Conservation (phyloP, 2,329 filamentous ascomycete species). For the Canariomyces notabilis region DNA sequence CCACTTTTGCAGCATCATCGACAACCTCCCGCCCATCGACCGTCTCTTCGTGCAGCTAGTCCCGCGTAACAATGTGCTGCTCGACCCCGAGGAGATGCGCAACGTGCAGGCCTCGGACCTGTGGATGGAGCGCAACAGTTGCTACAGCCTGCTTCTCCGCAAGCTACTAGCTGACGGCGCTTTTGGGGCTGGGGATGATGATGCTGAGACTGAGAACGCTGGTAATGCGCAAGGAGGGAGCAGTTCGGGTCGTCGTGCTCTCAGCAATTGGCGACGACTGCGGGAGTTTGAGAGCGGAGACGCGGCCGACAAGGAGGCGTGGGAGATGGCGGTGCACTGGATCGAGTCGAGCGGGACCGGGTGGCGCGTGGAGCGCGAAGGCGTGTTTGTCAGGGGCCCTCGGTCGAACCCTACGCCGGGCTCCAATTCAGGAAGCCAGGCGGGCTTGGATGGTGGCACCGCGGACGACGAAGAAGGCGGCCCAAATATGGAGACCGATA, state of each 20-base stretch:
- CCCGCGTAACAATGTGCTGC: conserved; percentile 32
- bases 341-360: conserved; percentile 33
- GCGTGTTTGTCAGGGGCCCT: conserved; percentile 37
- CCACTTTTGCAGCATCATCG: conserved; percentile 50
- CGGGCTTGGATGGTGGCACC: conserved; percentile 2
- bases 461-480: neutral
- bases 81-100: conserved; percentile 34
- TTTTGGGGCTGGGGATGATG: conserved; percentile 1
- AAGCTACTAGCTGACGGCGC: conserved; percentile 32
- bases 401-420: neutral
- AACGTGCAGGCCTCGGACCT: conserved; percentile 39
- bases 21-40: conserved; percentile 45
- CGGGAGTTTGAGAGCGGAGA: conserved; percentile 48
- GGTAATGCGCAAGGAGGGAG: neutral
- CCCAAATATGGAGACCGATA: neutral
- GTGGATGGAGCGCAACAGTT: conserved; percentile 31
- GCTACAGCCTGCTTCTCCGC: conserved; percentile 22
- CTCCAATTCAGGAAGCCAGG: neutral
- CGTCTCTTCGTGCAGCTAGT: conserved; percentile 50
- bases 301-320: conserved; percentile 39
- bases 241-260: neutral
- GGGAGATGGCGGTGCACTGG: conserved; percentile 41
- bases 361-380: conserved; percentile 42
- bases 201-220: neutral
- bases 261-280: conserved; percentile 39